A percentile compares a stretch with the other conserved stretches of the same genome.
Conservation (phyloP, 208 protist genomes). For the Crithidia brevicula region DNA sequence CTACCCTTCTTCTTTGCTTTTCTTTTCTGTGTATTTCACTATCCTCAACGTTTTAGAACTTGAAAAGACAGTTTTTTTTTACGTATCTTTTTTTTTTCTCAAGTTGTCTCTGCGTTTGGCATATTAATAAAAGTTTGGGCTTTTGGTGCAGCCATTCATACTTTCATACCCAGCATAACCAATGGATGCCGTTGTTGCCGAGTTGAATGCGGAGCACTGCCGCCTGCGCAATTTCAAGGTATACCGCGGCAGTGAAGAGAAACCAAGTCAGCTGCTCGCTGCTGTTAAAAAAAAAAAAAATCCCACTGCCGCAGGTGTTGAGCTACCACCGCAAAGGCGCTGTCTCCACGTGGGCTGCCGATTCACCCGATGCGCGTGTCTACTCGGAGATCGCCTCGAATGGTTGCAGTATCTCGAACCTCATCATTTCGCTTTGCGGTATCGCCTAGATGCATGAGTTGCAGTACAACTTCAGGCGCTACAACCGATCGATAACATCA, state of each 20-base stretch:
- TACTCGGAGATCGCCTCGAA: conserved; percentile 8
- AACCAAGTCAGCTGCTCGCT: neutral
- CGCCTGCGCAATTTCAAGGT: neutral
- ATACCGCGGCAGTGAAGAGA: conserved; percentile 1
- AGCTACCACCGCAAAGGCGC: neutral
- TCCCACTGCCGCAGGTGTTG: conserved; percentile 4
- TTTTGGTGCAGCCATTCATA: too few species aligned
- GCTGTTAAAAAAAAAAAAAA: neutral
- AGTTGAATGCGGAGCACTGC: neutral
- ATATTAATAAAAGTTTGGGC: too few species aligned
- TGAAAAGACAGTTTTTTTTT: too few species aligned
- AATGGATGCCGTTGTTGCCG: conserved; percentile 11
- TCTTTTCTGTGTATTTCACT: too few species aligned
- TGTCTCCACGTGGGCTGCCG: neutral
- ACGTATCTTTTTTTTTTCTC: too few species aligned
- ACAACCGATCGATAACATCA: conserved; percentile 8
- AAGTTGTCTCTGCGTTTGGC: too few species aligned
- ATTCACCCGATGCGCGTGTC: neutral
- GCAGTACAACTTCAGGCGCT: conserved; percentile 12
- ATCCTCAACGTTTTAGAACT: too few species aligned
- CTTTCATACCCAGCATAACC: neutral
- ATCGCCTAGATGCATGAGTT: neutral
- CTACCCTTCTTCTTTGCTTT: too few species aligned
- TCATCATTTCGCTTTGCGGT: neutral
- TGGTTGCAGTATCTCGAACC: neutral